phyloP scores from a whole-genome alignment of 2,329 filamentous ascomycete genomes.

The Myriosclerotinia curreyana region DNA sequence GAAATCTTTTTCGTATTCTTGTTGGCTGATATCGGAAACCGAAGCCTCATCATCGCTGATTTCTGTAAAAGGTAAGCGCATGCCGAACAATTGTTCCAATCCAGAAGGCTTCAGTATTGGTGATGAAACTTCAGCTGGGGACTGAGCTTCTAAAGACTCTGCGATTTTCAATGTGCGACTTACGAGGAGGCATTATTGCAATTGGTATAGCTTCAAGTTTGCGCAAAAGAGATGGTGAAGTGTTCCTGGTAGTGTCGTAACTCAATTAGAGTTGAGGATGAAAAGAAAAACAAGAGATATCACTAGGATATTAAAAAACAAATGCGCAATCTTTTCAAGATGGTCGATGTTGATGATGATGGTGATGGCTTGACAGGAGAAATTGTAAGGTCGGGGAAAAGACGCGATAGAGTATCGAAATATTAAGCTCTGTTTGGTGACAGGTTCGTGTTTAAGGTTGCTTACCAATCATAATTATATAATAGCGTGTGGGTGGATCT shows the following conservation, averaged over 20 bases:
- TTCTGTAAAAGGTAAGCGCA: slow-evolving; percentile 33
- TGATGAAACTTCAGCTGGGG: background rate
- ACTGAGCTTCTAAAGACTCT: background rate
- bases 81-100: slow-evolving; percentile 23
- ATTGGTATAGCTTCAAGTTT: background rate
- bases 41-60: slow-evolving; percentile 38
- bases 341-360: background rate
- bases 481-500: background rate
- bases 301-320: background rate
- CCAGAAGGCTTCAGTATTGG: background rate
- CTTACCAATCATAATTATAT: background rate
- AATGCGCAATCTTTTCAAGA: background rate
- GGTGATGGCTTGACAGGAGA: background rate
- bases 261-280: background rate
- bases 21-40: slow-evolving; percentile 39
- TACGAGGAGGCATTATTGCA: slow-evolving; percentile 37
- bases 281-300: background rate
- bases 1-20: background rate
- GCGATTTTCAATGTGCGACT: slow-evolving; percentile 25
- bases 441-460: slow-evolving; percentile 2
- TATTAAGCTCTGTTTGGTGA: background rate
- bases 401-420: background rate
- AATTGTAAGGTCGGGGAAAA: background rate
- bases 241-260: background rate
- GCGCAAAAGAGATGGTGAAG: background rate